Evolutionary conservation across 1,284 basidiomycete genomes (phyloP), one percentile per base, ranked within the genome.

Genomic region (Phenoliferia sp.): DNA sequence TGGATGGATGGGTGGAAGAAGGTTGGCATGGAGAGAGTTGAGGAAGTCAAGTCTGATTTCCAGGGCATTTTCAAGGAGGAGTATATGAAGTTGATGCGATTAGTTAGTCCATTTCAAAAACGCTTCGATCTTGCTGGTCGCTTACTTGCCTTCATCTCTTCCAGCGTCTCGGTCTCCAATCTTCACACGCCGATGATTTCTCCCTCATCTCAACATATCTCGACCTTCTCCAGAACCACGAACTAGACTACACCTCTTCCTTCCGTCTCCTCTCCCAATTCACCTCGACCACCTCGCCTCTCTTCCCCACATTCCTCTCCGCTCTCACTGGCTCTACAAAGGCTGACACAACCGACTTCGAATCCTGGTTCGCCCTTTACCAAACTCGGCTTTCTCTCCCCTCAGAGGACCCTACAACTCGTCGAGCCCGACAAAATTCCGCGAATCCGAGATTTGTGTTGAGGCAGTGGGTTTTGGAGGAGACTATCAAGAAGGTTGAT

Each of bases 381-480:
- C 84, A 85, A 0, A 77, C 76, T 52, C 85, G 91, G 12, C 85
- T 92, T 35, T 76, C 81, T 33, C 78, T 78, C n/a, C 87, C 89
- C 73, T 74, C 77, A 7, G 81, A 79, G 12, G 80, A 82, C 39
- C 75, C 83, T 81, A 79, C 56, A n/a, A 16, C 77, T 80, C 63
- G 73, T 71, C 82, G 80, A 80, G 72, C 77, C 71, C 31, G 85
- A 78, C 82, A 84, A 79, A 82, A 80, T 65, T 77, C 69, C 15
- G 85, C 83, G 28, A 96, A 97, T 76, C 94, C 94, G 19, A 83
- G 92, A 34, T 96, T 97, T 78, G 86, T 94, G 48, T 80, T 96
- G 67, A 83, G 94, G 66, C 94, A 96, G 79, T 96, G 94, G 94
- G 81, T 96, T 3, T 82, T 97, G 33, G 92, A 96, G 77, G 92